phyloP scores from a whole-genome alignment of 352 stramenopile species.

The Phytopythium delawarense region DNA sequence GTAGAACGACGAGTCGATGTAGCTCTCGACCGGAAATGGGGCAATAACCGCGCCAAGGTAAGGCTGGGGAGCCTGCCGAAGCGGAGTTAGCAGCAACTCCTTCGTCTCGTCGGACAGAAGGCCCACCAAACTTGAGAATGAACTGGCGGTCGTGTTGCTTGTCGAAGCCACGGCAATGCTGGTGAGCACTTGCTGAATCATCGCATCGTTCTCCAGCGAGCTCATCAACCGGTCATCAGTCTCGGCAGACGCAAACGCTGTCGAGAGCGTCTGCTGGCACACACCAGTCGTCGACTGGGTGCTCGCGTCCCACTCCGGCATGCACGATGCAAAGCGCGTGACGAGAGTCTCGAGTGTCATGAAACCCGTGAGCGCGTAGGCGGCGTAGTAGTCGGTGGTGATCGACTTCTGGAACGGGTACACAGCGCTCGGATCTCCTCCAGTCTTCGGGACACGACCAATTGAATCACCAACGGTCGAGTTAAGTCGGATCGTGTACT shows the following conservation, averaged over 20 bases:
- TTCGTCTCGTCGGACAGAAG: slow-evolving; percentile 16
- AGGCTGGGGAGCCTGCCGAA: slow-evolving; percentile 43
- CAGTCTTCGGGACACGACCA: not conserved
- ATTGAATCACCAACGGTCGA: slow-evolving; percentile 15
- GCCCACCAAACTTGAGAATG: not conserved
- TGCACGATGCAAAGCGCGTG: slow-evolving; percentile 28
- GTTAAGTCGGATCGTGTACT: slow-evolving; percentile 51
- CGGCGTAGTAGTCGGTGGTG: slow-evolving; percentile 15
- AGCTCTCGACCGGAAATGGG: slow-evolving; percentile 54
- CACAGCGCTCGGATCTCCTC: not conserved
- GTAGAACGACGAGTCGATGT: slow-evolving; percentile 71
- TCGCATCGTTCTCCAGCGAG: slow-evolving; percentile 29
- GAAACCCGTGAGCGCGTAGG: slow-evolving; percentile 27
- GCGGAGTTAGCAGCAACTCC: slow-evolving; percentile 20
- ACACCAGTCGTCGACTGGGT: slow-evolving; percentile 20
- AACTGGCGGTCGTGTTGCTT: not conserved
- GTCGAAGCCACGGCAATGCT: slow-evolving; percentile 5
- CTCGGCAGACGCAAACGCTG: slow-evolving; percentile 6
- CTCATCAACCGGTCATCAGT: slow-evolving; percentile 31
- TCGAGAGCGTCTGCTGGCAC: slow-evolving; percentile 20
- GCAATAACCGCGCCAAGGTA: slow-evolving; percentile 37
- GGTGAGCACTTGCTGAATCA: slow-evolving; percentile 32
- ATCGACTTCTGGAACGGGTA: slow-evolving; percentile 20
- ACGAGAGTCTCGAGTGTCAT: slow-evolving; percentile 59
- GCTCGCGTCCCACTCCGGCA: slow-evolving; percentile 23